Evolutionary conservation across 192 early-diverging fungal genomes (phyloP).

Genomic region (Allomyces javanicus): DNA sequence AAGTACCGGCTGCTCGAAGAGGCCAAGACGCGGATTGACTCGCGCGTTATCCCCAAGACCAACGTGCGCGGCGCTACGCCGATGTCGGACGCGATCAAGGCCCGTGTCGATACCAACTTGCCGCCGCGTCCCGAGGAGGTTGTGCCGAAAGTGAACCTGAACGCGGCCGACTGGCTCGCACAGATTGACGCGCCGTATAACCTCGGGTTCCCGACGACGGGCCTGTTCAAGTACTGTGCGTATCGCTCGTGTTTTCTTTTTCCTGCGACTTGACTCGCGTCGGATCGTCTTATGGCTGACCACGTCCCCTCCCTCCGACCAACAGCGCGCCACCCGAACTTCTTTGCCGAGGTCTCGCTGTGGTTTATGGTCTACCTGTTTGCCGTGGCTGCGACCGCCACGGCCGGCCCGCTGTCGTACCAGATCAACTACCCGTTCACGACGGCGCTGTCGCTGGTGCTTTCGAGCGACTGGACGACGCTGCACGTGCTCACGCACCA

Average conservation of each 20-base stretch:
- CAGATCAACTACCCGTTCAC: slow-evolving; percentile 21
- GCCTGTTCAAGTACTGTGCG: slow-evolving; percentile 40
- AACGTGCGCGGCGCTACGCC: too few species aligned
- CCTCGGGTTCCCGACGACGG: slow-evolving; percentile 50
- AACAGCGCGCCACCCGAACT: slow-evolving; percentile 56
- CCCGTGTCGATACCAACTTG: neutral
- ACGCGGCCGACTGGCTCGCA: slow-evolving; percentile 2
- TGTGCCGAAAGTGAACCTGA: slow-evolving; percentile 8
- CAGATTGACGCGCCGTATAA: slow-evolving; percentile 13
- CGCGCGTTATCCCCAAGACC: too few species aligned
- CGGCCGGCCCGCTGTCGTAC: slow-evolving; percentile 1
- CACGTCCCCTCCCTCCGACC: too few species aligned
- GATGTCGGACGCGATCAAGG: too few species aligned
- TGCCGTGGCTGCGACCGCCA: slow-evolving; percentile 24
- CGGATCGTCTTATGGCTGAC: too few species aligned
- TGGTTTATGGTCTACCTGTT: slow-evolving; percentile 42
- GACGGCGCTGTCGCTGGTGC: slow-evolving; percentile 29
- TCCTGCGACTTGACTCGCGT: too few species aligned
- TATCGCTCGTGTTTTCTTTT: neutral
- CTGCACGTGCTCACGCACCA: neutral
- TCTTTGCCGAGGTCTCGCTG: slow-evolving; percentile 52
- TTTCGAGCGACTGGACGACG: slow-evolving; percentile 45
- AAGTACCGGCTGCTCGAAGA: slow-evolving; percentile 20
- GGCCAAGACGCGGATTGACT: neutral
- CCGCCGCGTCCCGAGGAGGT: slow-evolving; percentile 1